These are phyloP conservation scores for Stachybotrys chartarum DNA, from an alignment of 2,329 filamentous ascomycete species.

Conservation along the genomic window DNA sequence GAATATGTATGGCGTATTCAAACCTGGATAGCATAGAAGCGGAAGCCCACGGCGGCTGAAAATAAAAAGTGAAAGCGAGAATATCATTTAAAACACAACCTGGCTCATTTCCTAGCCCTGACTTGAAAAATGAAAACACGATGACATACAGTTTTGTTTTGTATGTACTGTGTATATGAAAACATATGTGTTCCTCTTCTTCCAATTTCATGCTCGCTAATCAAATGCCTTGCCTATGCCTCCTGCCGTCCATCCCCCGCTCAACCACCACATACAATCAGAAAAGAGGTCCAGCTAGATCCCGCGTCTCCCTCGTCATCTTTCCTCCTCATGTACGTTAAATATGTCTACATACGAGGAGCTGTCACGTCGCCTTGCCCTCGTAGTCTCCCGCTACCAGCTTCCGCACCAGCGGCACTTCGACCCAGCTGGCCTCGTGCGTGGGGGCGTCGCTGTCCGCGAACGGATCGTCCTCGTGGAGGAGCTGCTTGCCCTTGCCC, in stretches of 20 bases:
- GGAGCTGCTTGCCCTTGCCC: slow-evolving; percentile 44
- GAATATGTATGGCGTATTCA: background rate
- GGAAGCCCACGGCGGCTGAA: too few species aligned
- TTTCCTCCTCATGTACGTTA: background rate
- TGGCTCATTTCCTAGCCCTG: too few species aligned
- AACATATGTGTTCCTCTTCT: slow-evolving; percentile 9
- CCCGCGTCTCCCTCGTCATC: background rate
- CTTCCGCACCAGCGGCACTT: slow-evolving; percentile 59
- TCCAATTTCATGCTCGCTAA: slow-evolving; percentile 19
- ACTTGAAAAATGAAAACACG: too few species aligned
- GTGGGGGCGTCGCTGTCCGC: slow-evolving; percentile 31
- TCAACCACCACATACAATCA: background rate
- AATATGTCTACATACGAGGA: background rate
- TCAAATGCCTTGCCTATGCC: slow-evolving; percentile 7
- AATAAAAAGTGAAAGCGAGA: background rate
- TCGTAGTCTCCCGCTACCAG: slow-evolving; percentile 72
- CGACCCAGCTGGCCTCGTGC: slow-evolving; percentile 48
- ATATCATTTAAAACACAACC: too few species aligned
- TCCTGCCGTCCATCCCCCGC: background rate
- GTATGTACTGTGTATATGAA: background rate
- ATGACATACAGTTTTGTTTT: too few species aligned
- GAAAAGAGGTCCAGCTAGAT: background rate
- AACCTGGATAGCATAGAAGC: background rate
- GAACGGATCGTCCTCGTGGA: slow-evolving; percentile 57
- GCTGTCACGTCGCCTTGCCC: slow-evolving; percentile 22